Base-by-base conservation (phyloP, 1,139 yeast genomes). In the Kodamaea sp. region DNA sequence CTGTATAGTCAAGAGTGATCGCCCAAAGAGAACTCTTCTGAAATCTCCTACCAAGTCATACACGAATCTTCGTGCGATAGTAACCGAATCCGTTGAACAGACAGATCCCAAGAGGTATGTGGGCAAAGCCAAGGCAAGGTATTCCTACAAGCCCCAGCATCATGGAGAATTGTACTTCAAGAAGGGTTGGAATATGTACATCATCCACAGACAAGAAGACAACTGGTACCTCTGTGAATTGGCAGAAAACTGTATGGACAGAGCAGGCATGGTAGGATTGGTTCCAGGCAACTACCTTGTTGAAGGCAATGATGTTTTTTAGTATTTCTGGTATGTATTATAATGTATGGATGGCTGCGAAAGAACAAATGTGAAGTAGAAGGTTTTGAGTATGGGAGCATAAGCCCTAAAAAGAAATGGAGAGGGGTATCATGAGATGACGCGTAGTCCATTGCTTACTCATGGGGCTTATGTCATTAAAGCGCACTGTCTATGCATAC, bases 221-320 rank as follows among this genome's bases (percentile, higher is more conserved):
- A 88, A 89, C 22, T 88, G 96, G 96, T 88, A 84, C 82, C 81
- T 83, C 47, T 84, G 87, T 42, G 95, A 88, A 54, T 77, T 83
- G 33, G 68, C 76, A 7, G 57, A 58, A n/a, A 73, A 75, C 38
- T 69, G 77, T 18, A 76, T 75, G 8, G 71, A 72, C 18, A 46
- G 48, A 6, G 54, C 47, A n/a, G 76, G 76, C 3, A 37, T 48
- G 42, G 68, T 79, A 7, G 96, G 96, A 0, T 70, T 87, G 34
- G 92, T 89, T 3, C 96, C 96, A 9, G 85, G 90, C 38, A 87
- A 88, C 50, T 87, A 80, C 49, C 55, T 80, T 26, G 61, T 63
- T 12, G 52, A 47, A 35, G 46, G 46, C n/a, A 23, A 27, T 22
- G 36, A 39, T 37, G 27, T 38, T 12, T 43, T 44, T 32, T 44